Evolutionary conservation across 495 filamentous ascomycete species (phyloP), one percentile per base, ranked within the genome.

Genomic region (Annulohypoxylon maeteangense): DNA sequence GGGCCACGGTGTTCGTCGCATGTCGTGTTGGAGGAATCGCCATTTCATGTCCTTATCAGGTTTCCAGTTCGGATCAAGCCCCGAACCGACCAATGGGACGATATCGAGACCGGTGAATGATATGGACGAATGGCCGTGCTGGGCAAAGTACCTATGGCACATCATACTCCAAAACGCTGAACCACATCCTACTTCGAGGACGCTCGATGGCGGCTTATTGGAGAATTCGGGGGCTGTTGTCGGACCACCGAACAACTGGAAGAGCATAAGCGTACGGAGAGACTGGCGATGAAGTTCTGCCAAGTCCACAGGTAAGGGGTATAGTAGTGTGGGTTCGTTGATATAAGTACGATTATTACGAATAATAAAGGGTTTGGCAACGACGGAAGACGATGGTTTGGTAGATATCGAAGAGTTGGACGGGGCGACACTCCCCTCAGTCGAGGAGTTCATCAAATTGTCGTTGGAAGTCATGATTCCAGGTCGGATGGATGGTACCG

Each of bases 101-200:
- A 97, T 87, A 78, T 98, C 95, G 57, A 98, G 80, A 0, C 95
- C 95, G 1, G 90, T 91, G 76, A 97, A 97, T 18, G 88, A 86
- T 23, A 92, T 86, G 70, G 76, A 76, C 0, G 78, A 66, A 65
- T 89, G 82, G 7, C 91, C 92, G 20, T 84, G 83, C 25, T 84
- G 83, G 42, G 84, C 82, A 72, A 94, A 91, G 78, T 92, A 89
- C 22, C 91, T 86, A 78, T 95, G 90, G 77, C 92, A 95, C 80
- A 91, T 86, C 77, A 91, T 90, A 67, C 92, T 94, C 95, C 95
- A 97, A 68, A 95, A 89, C 27, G 89, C 95, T 14, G 91, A 91
- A 6, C 95, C 95, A 79, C 95, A 98, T 36, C 91, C 93, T 58
- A 97, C 78, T 74, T 98, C 95, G 48, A 98, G 82, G 18, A 98